These are phyloP conservation scores for Cladosporium phlei DNA, from an alignment of 2,329 filamentous ascomycete species.

Conservation along the genomic window DNA sequence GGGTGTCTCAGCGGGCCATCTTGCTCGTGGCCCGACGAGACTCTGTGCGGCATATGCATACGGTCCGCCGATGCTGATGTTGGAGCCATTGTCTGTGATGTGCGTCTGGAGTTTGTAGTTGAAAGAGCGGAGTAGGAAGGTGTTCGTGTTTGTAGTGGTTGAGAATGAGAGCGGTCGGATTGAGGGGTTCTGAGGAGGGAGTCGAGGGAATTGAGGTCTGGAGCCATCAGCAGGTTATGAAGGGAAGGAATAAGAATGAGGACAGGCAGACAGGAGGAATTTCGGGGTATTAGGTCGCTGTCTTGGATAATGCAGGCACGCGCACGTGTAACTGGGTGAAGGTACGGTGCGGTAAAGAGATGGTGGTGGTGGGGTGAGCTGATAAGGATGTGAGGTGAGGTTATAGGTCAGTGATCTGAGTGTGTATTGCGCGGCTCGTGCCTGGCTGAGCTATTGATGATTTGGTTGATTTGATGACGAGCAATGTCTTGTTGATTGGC, in stretches of 20 bases:
- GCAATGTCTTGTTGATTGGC: not conserved
- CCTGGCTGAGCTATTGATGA: conserved; percentile 6
- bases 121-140: conserved; percentile 23
- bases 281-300: not conserved
- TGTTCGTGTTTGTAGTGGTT: conserved; percentile 32
- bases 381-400: conserved; percentile 6
- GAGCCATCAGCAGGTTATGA: conserved; percentile 37
- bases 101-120: conserved; percentile 40
- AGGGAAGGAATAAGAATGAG: not conserved
- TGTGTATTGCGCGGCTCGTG: conserved; percentile 1
- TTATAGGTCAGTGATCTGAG: not conserved
- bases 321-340: not conserved
- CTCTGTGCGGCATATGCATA: conserved; percentile 10
- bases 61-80: conserved; percentile 5
- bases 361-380: not conserved
- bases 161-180: conserved; percentile 28
- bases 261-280: not conserved
- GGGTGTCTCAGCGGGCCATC: conserved; percentile 71
- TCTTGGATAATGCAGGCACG: not conserved
- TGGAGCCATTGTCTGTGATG: conserved; percentile 38
- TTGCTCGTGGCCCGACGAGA: conserved; percentile 17
- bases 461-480: not conserved
- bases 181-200: conserved; percentile 35
- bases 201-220: conserved; percentile 47
- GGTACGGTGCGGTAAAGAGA: not conserved